Conservation (phyloP, 2,329 filamentous ascomycete genomes). For the Diplodia scrobiculata region DNA sequence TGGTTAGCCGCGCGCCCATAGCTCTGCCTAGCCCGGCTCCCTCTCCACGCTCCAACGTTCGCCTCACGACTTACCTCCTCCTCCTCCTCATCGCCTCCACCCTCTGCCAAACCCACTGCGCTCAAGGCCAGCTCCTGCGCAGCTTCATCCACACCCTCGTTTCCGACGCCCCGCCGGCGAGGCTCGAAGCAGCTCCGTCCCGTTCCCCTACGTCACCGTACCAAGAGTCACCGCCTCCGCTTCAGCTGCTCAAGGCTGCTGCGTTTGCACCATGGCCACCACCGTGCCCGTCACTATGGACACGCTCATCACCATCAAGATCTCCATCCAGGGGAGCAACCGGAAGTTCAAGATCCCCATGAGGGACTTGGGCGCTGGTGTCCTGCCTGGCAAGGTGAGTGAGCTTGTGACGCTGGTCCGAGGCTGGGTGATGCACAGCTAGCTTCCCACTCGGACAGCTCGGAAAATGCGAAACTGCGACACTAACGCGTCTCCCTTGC, state of each 20-base stretch:
- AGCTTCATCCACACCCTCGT: conserved; percentile 9
- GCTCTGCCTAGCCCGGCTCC: background rate
- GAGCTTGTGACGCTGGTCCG: conserved; percentile 2
- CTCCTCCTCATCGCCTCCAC: background rate
- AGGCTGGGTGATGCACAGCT: conserved; percentile 4
- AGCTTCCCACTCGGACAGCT: conserved; percentile 5
- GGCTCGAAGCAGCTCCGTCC: conserved; percentile 16
- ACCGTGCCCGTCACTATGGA: conserved; percentile 61
- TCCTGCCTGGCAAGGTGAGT: conserved; percentile 81
- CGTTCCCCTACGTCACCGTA: conserved; percentile 27
- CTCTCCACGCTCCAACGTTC: background rate
- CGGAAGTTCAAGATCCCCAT: conserved; percentile 88
- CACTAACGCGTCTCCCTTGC: conserved; percentile 2
- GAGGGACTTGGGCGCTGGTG: conserved; percentile 73
- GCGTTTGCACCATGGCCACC: conserved; percentile 43
- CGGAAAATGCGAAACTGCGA: background rate
- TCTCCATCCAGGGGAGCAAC: conserved; percentile 72
- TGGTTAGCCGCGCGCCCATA: conserved; percentile 2
- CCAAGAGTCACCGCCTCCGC: conserved; percentile 17
- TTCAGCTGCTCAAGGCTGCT: conserved; percentile 30
- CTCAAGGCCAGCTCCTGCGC: background rate
- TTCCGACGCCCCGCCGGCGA: conserved; percentile 10
- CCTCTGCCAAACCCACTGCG: background rate
- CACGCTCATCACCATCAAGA: conserved; percentile 81
- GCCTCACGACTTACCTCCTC: conserved; percentile 4